Percentiles rank a stretch among this genome's conserved stretches.
Evolutionary conservation across 169 alveolate genomes (phyloP).

Genomic region (Neospora caninum): DNA sequence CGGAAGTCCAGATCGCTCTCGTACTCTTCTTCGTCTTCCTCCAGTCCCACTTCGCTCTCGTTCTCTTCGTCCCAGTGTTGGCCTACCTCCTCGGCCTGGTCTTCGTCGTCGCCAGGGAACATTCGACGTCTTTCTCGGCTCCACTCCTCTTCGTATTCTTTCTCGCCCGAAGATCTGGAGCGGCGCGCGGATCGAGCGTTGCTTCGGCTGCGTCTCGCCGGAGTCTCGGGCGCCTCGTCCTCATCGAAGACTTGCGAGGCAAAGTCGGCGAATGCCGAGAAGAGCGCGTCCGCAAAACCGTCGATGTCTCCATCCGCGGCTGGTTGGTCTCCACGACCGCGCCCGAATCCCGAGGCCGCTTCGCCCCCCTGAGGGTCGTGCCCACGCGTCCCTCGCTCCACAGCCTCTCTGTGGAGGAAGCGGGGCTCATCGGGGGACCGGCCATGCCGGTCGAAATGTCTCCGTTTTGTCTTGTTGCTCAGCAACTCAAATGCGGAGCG

Average conservation of each 20-base stretch:
- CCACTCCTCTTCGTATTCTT: not conserved
- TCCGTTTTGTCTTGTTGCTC: not conserved
- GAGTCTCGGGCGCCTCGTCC: not conserved
- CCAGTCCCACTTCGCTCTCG: not conserved
- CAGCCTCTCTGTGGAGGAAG: not conserved
- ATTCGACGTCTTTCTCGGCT: not conserved
- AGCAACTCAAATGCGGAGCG: constrained; percentile 27
- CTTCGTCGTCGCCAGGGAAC: not conserved
- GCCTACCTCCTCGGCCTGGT: not conserved
- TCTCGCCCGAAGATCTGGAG: not conserved
- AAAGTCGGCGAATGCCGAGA: not conserved
- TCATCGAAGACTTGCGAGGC: not conserved
- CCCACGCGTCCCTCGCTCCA: not conserved
- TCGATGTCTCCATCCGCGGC: not conserved
- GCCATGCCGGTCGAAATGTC: not conserved
- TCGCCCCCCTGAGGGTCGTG: not conserved
- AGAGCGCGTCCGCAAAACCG: not conserved
- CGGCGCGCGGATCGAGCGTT: no score
- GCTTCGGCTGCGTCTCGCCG: not conserved
- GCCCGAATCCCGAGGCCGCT: not conserved
- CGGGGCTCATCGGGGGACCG: constrained; percentile 12
- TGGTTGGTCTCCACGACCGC: not conserved
- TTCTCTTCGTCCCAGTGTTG: not conserved
- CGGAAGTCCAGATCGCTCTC: not conserved
- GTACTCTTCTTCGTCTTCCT: not conserved